phyloP scores from a whole-genome alignment of 345 rosid genomes.

The Lenwebbia sp. region DNA sequence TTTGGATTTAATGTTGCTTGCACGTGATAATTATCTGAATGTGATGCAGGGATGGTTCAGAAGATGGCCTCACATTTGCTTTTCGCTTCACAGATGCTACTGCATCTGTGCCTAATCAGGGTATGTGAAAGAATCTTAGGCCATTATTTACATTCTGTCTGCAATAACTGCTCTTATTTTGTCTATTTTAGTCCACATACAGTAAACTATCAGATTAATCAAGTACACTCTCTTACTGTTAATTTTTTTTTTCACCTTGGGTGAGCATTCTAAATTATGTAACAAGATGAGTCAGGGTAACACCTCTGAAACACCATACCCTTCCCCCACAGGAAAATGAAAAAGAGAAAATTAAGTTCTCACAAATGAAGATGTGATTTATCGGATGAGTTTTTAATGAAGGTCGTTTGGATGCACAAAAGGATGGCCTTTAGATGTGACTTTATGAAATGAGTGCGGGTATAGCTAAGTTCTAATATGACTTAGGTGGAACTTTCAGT shows the following conservation, averaged over 20 bases:
- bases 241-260: not conserved
- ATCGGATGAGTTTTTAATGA: not conserved
- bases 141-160: not conserved
- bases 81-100: constrained; percentile 94
- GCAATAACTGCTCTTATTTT: not conserved
- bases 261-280: not conserved
- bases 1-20: not conserved
- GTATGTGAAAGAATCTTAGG: constrained; percentile 20
- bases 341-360: not conserved
- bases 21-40: constrained; percentile 9
- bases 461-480: not conserved
- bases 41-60: constrained; percentile 69
- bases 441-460: not conserved
- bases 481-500: not conserved
- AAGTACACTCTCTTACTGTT: not conserved
- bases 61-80: constrained; percentile 86
- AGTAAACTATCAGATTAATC: not conserved
- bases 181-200: not conserved
- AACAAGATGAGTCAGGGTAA: not conserved
- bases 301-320: not conserved
- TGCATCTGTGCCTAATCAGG: constrained; percentile 73
- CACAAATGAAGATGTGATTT: not conserved
- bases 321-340: not conserved
- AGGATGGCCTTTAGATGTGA: not conserved
- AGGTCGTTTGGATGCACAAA: not conserved